Conservation (phyloP, 129 eudicot species). For the Artemisia argyi region DNA sequence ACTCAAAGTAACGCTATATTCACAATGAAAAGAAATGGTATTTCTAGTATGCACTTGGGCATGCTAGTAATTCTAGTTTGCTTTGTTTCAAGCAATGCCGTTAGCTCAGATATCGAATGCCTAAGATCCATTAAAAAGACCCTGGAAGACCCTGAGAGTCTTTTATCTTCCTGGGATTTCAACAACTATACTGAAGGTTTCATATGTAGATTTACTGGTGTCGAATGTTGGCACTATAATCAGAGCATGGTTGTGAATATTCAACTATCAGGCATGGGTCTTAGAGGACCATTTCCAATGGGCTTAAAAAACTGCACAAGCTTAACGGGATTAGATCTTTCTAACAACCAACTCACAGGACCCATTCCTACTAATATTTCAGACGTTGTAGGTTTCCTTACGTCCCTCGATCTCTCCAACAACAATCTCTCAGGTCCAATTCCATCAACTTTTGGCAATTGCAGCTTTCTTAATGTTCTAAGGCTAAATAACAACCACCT, state of each 20-base stretch:
- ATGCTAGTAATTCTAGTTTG: slow-evolving; percentile 16
- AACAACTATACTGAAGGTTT: slow-evolving; percentile 9
- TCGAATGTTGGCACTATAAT: slow-evolving; percentile 34
- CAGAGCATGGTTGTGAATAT: slow-evolving; percentile 27
- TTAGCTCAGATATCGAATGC: slow-evolving; percentile 31
- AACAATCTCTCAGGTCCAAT: not conserved
- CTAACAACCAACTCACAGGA: not conserved
- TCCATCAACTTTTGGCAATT: not conserved
- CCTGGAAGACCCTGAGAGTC: slow-evolving; percentile 22
- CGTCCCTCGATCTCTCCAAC: not conserved
- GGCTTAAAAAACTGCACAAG: slow-evolving; percentile 23
- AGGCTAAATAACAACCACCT: not conserved
- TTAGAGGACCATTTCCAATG: slow-evolving; percentile 39
- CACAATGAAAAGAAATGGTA: not conserved
- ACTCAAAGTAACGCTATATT: not conserved
- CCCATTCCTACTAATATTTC: not conserved
- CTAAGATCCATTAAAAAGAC: slow-evolving; percentile 38
- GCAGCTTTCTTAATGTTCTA: not conserved
- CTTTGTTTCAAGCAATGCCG: slow-evolving; percentile 2
- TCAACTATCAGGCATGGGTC: slow-evolving; percentile 22
- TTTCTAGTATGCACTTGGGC: not conserved
- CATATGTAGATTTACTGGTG: slow-evolving; percentile 25
- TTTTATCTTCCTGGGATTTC: slow-evolving; percentile 38
- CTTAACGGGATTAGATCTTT: not conserved
- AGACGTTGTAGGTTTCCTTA: not conserved